A percentile compares a stretch with the other conserved stretches of the same genome.
phyloP scores from a whole-genome alignment of 164 flowering plant species.

The Piper longum region DNA sequence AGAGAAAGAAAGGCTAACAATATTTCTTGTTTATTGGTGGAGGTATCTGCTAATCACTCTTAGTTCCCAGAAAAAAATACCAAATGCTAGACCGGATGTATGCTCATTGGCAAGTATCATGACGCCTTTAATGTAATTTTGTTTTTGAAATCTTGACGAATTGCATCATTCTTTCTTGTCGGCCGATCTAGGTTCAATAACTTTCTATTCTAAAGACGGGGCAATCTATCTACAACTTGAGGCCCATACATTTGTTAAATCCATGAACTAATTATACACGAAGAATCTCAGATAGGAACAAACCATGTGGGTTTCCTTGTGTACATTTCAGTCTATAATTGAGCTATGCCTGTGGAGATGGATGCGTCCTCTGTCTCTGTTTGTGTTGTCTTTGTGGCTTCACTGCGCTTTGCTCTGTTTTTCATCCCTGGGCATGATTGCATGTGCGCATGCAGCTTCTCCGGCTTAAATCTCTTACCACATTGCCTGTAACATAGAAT shows the following conservation, averaged over 20 bases:
- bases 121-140: no score
- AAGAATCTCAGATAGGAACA: background rate
- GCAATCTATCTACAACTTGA: background rate
- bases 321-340: background rate
- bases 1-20: background rate
- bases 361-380: background rate
- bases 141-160: no score
- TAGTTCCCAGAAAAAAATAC: no score
- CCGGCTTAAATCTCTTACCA: conserved; percentile 64
- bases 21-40: no score
- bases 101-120: no score
- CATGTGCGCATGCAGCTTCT: conserved; percentile 65
- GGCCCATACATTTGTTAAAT: background rate
- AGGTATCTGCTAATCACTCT: no score
- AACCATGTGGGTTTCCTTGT: background rate
- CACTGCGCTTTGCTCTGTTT: conserved; percentile 11
- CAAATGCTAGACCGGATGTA: no score
- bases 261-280: background rate
- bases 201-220: background rate
- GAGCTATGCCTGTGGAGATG: background rate
- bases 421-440: conserved; percentile 60
- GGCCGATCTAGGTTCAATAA: no score
- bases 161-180: no score
- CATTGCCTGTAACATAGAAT: conserved; percentile 45
- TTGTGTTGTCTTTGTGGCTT: background rate